Percentiles rank a stretch among this genome's conserved stretches.
Conservation (phyloP, 257 asterid species). For the Nicotiana otophora region DNA sequence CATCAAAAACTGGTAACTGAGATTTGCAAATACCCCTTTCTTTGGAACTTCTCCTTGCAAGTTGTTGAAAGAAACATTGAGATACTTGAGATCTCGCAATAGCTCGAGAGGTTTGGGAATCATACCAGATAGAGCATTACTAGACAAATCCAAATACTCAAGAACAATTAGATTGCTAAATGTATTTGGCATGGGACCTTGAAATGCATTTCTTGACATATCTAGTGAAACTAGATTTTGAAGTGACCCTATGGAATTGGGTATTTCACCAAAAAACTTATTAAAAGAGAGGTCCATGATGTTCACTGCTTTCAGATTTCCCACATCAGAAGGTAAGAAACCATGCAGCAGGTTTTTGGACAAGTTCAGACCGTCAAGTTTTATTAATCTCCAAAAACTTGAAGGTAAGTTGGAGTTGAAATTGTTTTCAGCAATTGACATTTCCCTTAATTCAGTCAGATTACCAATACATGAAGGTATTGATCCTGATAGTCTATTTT, state of each 20-base stretch:
- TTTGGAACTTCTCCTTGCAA: conserved; percentile 32
- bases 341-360: conserved; percentile 31
- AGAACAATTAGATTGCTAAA: conserved; percentile 26
- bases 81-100: conserved; percentile 27
- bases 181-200: conserved; percentile 26
- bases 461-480: conserved; percentile 25
- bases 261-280: conserved; percentile 24
- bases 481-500: conserved; percentile 33
- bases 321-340: conserved; percentile 20
- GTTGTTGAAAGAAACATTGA: conserved; percentile 34
- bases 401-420: conserved; percentile 25
- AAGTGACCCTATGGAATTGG: conserved; percentile 22
- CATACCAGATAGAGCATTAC: conserved; percentile 24
- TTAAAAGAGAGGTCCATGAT: conserved; percentile 31
- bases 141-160: conserved; percentile 28
- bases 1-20: conserved; percentile 18
- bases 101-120: conserved; percentile 33
- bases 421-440: conserved; percentile 33
- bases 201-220: conserved; percentile 29
- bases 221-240: conserved; percentile 23
- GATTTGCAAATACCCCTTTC: conserved; percentile 26
- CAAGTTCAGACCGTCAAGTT: conserved; percentile 22
- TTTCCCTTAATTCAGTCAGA: conserved; percentile 20
- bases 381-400: conserved; percentile 30
- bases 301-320: conserved; percentile 22